Conservation (phyloP, 441 rosid genomes). For the Macaranga tanarius region DNA sequence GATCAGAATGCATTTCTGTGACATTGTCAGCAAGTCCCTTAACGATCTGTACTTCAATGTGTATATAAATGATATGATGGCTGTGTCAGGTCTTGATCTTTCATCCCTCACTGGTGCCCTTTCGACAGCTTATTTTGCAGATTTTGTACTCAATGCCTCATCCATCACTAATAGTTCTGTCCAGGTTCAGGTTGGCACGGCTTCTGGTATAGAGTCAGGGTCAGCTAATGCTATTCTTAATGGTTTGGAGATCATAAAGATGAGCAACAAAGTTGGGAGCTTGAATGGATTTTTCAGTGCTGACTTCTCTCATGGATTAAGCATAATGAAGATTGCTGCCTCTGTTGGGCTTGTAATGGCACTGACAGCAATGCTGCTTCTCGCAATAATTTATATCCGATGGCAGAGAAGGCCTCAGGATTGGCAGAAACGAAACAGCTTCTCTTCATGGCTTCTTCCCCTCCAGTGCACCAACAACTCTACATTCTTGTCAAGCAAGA, state of each 20-base stretch:
- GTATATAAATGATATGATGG: slow-evolving; percentile 57
- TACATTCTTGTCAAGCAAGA: slow-evolving; percentile 48
- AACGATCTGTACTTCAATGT: slow-evolving; percentile 76
- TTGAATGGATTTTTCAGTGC: slow-evolving; percentile 65
- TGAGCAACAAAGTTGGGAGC: slow-evolving; percentile 64
- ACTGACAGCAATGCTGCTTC: slow-evolving; percentile 64
- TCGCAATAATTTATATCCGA: slow-evolving; percentile 58
- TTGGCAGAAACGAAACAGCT: slow-evolving; percentile 57
- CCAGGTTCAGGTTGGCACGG: slow-evolving; percentile 61
- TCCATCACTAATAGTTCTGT: slow-evolving; percentile 48
- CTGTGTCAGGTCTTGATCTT: slow-evolving; percentile 55
- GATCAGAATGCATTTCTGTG: slow-evolving; percentile 70
- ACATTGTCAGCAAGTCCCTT: slow-evolving; percentile 66
- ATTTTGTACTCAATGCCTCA: slow-evolving; percentile 60
- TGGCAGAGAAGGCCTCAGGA: slow-evolving; percentile 68
- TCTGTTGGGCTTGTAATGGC: slow-evolving; percentile 71
- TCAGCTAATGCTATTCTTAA: slow-evolving; percentile 56
- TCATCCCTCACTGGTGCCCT: slow-evolving; percentile 48
- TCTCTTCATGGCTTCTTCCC: slow-evolving; percentile 77
- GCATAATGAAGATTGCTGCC: slow-evolving; percentile 51
- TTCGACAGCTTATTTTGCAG: slow-evolving; percentile 56
- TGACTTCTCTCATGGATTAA: slow-evolving; percentile 36
- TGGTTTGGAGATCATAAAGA: slow-evolving; percentile 74
- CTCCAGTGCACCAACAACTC: slow-evolving; percentile 49
- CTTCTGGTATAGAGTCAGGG: slow-evolving; percentile 43